phyloP scores from a whole-genome alignment of 306 rosid genomes.

The Luffa acutangula region DNA sequence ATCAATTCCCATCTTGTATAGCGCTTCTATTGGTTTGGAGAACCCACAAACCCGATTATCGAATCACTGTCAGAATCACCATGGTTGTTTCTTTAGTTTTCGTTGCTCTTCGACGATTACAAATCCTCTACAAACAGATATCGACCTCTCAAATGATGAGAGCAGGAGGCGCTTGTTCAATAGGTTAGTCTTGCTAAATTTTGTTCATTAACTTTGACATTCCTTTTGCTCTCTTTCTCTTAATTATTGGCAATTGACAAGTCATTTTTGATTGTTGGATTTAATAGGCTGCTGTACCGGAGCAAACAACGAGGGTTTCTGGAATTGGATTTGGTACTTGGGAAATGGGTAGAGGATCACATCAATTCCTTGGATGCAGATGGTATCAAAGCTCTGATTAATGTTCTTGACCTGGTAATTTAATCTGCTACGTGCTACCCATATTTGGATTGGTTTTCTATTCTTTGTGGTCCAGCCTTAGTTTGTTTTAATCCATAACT shows the following conservation, averaged over 20 bases:
- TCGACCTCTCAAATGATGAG: slow-evolving; percentile 66
- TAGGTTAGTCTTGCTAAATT: slow-evolving; percentile 21
- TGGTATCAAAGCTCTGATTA: slow-evolving; percentile 46
- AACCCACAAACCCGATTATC: neutral
- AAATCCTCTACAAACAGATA: slow-evolving; percentile 11
- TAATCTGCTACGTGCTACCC: neutral
- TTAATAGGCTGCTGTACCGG: slow-evolving; percentile 53
- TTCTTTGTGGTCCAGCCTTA: neutral
- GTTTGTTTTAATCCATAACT: neutral
- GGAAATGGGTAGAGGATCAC: slow-evolving; percentile 84
- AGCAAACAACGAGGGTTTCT: slow-evolving; percentile 88
- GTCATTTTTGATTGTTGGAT: neutral
- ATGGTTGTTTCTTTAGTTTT: slow-evolving; percentile 8
- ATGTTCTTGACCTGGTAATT: slow-evolving; percentile 65
- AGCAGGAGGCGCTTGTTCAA: slow-evolving; percentile 60
- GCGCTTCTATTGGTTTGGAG: neutral
- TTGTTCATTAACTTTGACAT: neutral
- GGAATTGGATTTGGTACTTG: slow-evolving; percentile 81
- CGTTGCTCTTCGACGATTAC: slow-evolving; percentile 24
- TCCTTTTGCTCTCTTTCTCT: neutral
- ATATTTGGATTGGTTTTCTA: too few species aligned
- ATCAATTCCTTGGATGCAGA: slow-evolving; percentile 58
- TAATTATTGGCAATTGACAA: neutral
- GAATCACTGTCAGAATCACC: neutral
- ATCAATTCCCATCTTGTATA: neutral